phyloP scores from a whole-genome alignment of 352 stramenopile genomes.

The Globisporangium splendens region DNA sequence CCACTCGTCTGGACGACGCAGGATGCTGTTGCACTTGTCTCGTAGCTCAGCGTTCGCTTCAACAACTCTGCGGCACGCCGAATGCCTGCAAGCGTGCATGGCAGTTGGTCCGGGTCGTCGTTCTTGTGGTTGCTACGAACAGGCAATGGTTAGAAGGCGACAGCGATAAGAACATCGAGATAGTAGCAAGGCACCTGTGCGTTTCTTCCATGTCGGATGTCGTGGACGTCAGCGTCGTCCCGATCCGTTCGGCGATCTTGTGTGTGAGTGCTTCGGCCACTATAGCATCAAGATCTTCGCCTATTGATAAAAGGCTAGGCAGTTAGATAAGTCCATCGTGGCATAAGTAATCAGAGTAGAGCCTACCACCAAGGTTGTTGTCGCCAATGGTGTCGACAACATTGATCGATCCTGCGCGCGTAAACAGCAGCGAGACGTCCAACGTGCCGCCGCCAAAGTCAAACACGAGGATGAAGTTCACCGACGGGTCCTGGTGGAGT shows the following conservation, averaged over 20 bases:
- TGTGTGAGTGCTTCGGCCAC: conserved; percentile 86
- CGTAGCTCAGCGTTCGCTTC: conserved; percentile 48
- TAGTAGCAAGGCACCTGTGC: conserved; percentile 11
- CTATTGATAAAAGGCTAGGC: too few species aligned
- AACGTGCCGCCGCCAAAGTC: conserved; percentile 97
- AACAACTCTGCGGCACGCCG: conserved; percentile 49
- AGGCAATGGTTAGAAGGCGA: too few species aligned
- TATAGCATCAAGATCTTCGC: conserved; percentile 91
- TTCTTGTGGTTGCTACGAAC: conserved; percentile 2
- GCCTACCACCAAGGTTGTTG: conserved; percentile 89
- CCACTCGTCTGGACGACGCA: conserved; percentile 25
- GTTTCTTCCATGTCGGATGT: conserved; percentile 18
- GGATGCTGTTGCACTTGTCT: conserved; percentile 17
- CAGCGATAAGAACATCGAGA: background rate
- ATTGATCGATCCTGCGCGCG: conserved; percentile 88
- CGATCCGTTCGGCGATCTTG: conserved; percentile 63
- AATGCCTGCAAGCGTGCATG: conserved; percentile 52
- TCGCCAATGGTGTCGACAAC: conserved; percentile 94
- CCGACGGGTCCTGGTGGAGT: conserved; percentile 88
- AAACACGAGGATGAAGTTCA: conserved; percentile 96
- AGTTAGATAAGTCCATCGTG: too few species aligned
- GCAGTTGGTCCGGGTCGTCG: conserved; percentile 23
- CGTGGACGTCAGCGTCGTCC: conserved; percentile 24
- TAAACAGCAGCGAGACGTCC: conserved; percentile 95
- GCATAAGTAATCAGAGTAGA: conserved; percentile 34